These are phyloP conservation scores for Acanthamoeba royreba DNA, from an alignment of 208 protist genomes.

Conservation along the genomic window DNA sequence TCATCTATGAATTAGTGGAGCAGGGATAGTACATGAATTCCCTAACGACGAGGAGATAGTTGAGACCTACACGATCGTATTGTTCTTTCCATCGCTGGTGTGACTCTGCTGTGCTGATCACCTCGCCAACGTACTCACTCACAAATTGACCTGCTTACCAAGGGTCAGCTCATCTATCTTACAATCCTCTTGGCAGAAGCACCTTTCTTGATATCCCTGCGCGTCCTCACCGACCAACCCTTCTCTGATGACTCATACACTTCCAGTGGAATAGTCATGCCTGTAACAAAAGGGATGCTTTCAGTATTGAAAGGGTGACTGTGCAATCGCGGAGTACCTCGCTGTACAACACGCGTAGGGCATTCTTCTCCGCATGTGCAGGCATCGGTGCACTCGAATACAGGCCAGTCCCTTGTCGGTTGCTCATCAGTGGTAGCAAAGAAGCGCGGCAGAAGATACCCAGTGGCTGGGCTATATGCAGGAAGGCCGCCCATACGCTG, in stretches of 20 bases:
- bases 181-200: not conserved
- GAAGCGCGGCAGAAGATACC: not conserved
- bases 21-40: not conserved
- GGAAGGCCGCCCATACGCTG: not conserved
- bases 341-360: not conserved
- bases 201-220: not conserved
- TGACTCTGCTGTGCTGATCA: not conserved
- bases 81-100: not conserved
- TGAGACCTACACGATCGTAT: not conserved
- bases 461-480: not conserved
- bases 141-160: not conserved
- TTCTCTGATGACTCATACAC: not conserved
- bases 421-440: not conserved
- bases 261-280: not conserved
- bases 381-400: not conserved
- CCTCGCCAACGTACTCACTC: conserved; percentile 35
- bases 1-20: not conserved
- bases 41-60: conserved; percentile 15
- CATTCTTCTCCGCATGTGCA: not conserved
- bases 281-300: not conserved
- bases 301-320: not conserved
- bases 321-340: not conserved
- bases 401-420: not conserved
- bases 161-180: not conserved
- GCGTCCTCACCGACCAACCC: not conserved